Conservation (phyloP, 768 basidiomycete genomes). For the Hortiboletus campestris region DNA sequence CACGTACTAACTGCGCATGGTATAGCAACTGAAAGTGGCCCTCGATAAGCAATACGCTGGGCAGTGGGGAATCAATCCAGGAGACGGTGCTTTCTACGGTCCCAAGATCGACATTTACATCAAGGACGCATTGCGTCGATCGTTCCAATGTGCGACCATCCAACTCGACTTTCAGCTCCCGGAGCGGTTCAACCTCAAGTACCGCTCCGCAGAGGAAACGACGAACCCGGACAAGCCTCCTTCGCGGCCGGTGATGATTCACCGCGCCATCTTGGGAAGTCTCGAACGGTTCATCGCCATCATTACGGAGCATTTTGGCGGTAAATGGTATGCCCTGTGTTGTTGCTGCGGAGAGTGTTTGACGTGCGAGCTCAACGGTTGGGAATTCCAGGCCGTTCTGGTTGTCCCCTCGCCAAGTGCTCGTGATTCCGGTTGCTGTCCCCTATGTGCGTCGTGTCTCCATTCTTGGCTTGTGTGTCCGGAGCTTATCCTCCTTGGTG, state of each 20-base stretch:
- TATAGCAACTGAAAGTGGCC: slow-evolving; percentile 77
- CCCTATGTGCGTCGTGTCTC: slow-evolving; percentile 65
- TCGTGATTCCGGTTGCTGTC: slow-evolving; percentile 90
- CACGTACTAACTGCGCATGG: slow-evolving; percentile 5
- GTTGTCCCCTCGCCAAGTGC: slow-evolving; percentile 93
- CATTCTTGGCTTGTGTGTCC: not conserved
- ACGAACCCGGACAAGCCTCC: slow-evolving; percentile 53
- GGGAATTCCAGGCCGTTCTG: slow-evolving; percentile 81
- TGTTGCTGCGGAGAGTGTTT: not conserved
- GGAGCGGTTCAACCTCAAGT: slow-evolving; percentile 92
- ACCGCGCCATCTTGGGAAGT: slow-evolving; percentile 92
- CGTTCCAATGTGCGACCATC: slow-evolving; percentile 98
- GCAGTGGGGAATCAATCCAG: slow-evolving; percentile 90
- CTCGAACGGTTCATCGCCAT: slow-evolving; percentile 96
- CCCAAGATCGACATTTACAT: slow-evolving; percentile 99
- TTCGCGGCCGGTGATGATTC: slow-evolving; percentile 93
- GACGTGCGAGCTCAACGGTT: not conserved
- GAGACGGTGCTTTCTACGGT: slow-evolving; percentile 99
- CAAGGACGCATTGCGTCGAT: slow-evolving; percentile 85
- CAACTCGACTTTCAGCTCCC: slow-evolving; percentile 99
- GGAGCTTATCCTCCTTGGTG: slow-evolving; percentile 3
- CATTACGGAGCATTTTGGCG: slow-evolving; percentile 94
- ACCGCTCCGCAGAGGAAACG: slow-evolving; percentile 67
- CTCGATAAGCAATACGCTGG: slow-evolving; percentile 86
- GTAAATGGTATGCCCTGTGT: slow-evolving; percentile 74